Evolutionary conservation across 257 asterid genomes (phyloP).

Genomic region (Plantago elongata): DNA sequence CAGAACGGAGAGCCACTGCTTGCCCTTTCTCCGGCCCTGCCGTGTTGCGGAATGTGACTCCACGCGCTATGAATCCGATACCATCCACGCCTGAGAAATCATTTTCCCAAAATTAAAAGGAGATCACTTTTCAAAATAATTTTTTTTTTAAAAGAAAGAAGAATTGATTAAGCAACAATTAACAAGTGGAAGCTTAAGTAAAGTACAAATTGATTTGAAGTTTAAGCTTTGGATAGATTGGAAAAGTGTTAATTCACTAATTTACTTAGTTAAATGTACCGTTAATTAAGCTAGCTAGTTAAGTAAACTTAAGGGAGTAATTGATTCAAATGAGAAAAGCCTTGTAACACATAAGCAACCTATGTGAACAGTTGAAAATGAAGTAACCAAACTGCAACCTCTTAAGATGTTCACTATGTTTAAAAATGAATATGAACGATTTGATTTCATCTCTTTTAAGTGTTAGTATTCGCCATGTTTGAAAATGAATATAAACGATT

Average conservation of each 20-base stretch:
- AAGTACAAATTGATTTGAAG: constrained; percentile 9
- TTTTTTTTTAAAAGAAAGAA: neutral
- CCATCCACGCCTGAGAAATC: constrained; percentile 61
- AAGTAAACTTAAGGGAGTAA: neutral
- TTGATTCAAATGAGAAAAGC: constrained; percentile 10
- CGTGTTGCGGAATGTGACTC: constrained; percentile 77
- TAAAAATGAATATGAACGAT: too few relatives aligned
- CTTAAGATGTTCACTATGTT: too few relatives aligned
- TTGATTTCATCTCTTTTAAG: too few relatives aligned
- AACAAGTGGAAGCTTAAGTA: constrained; percentile 5
- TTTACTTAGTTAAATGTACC: neutral
- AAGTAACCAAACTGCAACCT: too few relatives aligned
- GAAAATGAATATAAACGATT: too few relatives aligned
- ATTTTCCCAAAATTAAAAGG: too few relatives aligned
- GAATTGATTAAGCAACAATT: neutral
- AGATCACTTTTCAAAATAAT: neutral
- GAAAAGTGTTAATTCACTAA: neutral
- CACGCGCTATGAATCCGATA: constrained; percentile 77
- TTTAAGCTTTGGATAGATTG: constrained; percentile 14
- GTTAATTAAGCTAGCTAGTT: constrained; percentile 4
- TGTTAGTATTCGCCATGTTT: too few relatives aligned
- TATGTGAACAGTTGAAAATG: too few relatives aligned
- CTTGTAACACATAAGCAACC: too few relatives aligned
- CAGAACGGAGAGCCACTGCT: constrained; percentile 89
- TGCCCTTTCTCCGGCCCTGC: constrained; percentile 77